A percentile compares a stretch with the other conserved stretches of the same genome.
phyloP scores from a whole-genome alignment of 2,329 filamentous ascomycete genomes.

The Didymosphaeria variabile region DNA sequence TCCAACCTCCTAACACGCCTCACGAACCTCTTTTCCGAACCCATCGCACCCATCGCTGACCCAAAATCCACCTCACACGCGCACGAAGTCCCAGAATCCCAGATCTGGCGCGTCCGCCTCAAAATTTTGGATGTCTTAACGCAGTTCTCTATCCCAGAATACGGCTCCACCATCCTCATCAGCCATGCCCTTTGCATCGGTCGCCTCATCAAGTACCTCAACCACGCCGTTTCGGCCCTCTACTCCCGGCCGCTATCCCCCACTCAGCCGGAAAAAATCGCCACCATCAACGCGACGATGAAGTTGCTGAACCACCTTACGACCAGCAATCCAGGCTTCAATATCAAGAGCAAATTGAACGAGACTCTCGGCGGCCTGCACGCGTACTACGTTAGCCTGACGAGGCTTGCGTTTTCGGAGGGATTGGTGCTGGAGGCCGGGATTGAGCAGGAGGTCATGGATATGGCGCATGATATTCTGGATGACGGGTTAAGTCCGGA shows the following conservation, averaged over 20 bases:
- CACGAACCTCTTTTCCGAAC: slow-evolving; percentile 69
- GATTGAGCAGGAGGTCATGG: slow-evolving; percentile 79
- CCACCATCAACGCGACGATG: slow-evolving; percentile 67
- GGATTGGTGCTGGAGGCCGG: slow-evolving; percentile 78
- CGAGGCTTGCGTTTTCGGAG: slow-evolving; percentile 85
- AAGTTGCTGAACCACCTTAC: slow-evolving; percentile 69
- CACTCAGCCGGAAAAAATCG: slow-evolving; percentile 53
- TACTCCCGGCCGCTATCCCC: slow-evolving; percentile 55
- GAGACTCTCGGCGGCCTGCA: slow-evolving; percentile 77
- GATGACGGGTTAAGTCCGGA: slow-evolving; percentile 84
- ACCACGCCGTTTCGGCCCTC: slow-evolving; percentile 73
- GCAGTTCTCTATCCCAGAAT: slow-evolving; percentile 66
- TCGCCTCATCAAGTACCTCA: slow-evolving; percentile 76
- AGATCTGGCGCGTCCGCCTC: slow-evolving; percentile 58
- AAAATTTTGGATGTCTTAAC: slow-evolving; percentile 58
- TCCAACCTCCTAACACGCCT: slow-evolving; percentile 67
- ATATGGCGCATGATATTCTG: slow-evolving; percentile 82
- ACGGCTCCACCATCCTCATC: slow-evolving; percentile 72
- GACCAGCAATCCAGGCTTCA: slow-evolving; percentile 67
- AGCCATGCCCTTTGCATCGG: slow-evolving; percentile 75
- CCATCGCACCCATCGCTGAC: slow-evolving; percentile 50
- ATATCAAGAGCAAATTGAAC: slow-evolving; percentile 76
- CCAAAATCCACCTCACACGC: slow-evolving; percentile 32
- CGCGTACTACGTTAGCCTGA: slow-evolving; percentile 82
- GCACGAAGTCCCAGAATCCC: slow-evolving; percentile 26